A percentile compares a stretch with the other conserved stretches of the same genome.
Conservation (phyloP, 148 eudicot species). For the Fagopyrum tataricum region DNA sequence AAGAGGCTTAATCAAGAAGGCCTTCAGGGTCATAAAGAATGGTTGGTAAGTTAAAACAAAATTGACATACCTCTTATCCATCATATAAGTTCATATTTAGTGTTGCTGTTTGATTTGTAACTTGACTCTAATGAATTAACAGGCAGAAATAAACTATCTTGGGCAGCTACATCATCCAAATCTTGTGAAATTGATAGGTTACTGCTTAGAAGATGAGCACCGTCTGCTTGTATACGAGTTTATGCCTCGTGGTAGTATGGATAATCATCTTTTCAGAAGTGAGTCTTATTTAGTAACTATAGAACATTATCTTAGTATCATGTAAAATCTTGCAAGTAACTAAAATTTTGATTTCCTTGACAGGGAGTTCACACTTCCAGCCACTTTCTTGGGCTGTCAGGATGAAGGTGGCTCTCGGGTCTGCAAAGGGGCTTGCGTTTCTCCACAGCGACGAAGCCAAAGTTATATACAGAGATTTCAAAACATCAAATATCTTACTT, state of each 20-base stretch:
- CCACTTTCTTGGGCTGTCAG: slow-evolving; percentile 37
- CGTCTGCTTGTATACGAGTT: slow-evolving; percentile 18
- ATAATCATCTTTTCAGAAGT: slow-evolving; percentile 23
- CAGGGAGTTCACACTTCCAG: slow-evolving; percentile 33
- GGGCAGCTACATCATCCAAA: slow-evolving; percentile 20
- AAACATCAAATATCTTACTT: slow-evolving; percentile 36
- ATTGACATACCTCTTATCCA: not conserved
- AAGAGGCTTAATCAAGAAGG: slow-evolving; percentile 22
- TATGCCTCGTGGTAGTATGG: slow-evolving; percentile 20
- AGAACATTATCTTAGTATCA: not conserved
- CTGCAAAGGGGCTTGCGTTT: slow-evolving; percentile 34
- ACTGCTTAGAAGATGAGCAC: slow-evolving; percentile 23
- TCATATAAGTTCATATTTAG: not conserved
- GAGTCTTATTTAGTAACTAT: not conserved
- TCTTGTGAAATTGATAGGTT: slow-evolving; percentile 19
- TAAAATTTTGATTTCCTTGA: not conserved
- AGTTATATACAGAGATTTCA: slow-evolving; percentile 33
- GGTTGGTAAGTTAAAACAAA: slow-evolving; percentile 16
- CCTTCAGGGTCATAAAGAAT: slow-evolving; percentile 20
- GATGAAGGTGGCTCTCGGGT: slow-evolving; percentile 31
- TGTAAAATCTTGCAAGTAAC: not conserved
- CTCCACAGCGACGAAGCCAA: slow-evolving; percentile 28
- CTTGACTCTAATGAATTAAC: not conserved
- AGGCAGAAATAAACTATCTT: slow-evolving; percentile 22
- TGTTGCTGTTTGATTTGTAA: not conserved